phyloP scores from a whole-genome alignment of 768 basidiomycete genomes.

The Hebeloma cylindrosporum region DNA sequence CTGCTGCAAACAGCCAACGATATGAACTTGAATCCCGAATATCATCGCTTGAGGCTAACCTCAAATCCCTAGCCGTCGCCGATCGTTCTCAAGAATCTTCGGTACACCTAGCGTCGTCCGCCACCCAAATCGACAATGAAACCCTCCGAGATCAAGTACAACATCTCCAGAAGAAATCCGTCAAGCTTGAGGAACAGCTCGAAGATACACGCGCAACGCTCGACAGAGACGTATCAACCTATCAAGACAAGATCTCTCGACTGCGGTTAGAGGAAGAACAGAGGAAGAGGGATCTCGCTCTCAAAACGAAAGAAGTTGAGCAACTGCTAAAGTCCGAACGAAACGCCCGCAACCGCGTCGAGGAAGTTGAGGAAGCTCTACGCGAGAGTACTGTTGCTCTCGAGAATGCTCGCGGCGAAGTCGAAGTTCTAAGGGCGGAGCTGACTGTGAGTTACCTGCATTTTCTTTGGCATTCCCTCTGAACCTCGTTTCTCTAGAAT shows the following conservation, averaged over 20 bases:
- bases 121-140: constrained; percentile 93
- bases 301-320: constrained; percentile 66
- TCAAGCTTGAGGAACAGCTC: constrained; percentile 77
- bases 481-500: constrained; percentile 46
- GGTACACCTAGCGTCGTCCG: constrained; percentile 50
- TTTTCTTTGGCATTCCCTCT: not conserved
- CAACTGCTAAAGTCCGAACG: constrained; percentile 61
- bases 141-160: constrained; percentile 86
- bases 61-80: constrained; percentile 26
- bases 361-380: constrained; percentile 89
- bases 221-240: constrained; percentile 69
- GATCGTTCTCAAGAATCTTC: constrained; percentile 27
- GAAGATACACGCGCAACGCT: constrained; percentile 71
- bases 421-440: constrained; percentile 76
- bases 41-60: constrained; percentile 51
- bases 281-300: constrained; percentile 68
- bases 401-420: constrained; percentile 88
- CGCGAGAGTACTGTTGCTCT: constrained; percentile 84
- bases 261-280: constrained; percentile 73
- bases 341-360: constrained; percentile 60
- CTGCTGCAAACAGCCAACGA: constrained; percentile 62
- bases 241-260: constrained; percentile 63
- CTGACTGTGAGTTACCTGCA: constrained; percentile 54
- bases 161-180: constrained; percentile 78
- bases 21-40: constrained; percentile 78